Base-by-base conservation (phyloP, 2,329 filamentous ascomycete genomes). In the Xylaria sp. region DNA sequence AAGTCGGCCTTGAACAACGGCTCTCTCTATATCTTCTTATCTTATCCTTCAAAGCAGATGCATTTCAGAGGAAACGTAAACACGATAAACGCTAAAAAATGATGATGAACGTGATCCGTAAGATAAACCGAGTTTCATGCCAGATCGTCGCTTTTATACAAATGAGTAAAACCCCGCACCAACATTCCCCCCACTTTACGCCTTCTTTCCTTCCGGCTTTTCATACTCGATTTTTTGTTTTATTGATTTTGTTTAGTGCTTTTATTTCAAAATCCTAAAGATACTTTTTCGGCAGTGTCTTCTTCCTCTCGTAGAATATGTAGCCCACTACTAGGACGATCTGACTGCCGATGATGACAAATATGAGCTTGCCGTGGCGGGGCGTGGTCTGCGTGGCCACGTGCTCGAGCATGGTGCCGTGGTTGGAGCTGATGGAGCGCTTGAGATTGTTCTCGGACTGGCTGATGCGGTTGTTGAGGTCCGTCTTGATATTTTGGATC, bases 241-340 rank as follows among this genome's bases (percentile, higher is more conserved):
- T 33, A 33, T 17, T 40, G 17, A 40, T 15, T 40, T 40, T 17
- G 1, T 40, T 15, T 17, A 5, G 11, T 40, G 1, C 10, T 26
- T 64, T 23, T 44, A 23, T 46, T 10, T 38, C 40, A 20, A 36
- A 10, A 15, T 42, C n/a, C 56, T 38, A 97, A 78, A 97, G 82
- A 80, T 94, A 97, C 83, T 97, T 97, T 86, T 97, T 97, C n/a
- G 93, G 93, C 80, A 89, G 88, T 71, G 85, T 89, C 81, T 91
- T 88, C 77, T 91, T 90, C 74, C 89, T 87, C 87, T 97, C 97
- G 82, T 97, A 97, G 67, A 90, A 78, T 44, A 93, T 79, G 77
- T 94, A 97, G 0, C 85, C 87, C 2, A 81, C 88, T 0, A 88
- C 88, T 38, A 97, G 83, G 72, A 93, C 78, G 58, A 92, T 77